Base-by-base conservation (phyloP, 176 grass and related monocot genomes). In the Canna indica region DNA sequence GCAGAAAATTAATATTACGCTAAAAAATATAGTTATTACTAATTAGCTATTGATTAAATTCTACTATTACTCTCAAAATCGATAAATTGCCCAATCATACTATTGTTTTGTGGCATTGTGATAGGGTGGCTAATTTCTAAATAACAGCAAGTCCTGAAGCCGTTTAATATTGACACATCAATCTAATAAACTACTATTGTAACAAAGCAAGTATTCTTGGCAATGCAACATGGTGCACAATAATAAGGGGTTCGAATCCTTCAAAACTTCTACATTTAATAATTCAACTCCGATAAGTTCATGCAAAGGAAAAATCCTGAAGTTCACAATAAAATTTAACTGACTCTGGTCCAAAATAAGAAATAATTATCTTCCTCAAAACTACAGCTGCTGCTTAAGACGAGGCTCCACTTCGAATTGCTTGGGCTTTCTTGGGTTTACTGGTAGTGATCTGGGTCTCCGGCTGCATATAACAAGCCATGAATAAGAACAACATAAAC, bases 371-470 rank as follows among this genome's bases (percentile, higher is more conserved):
- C 25, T 29, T 16, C 24, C 7, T 29, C 38, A 7, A 69, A 46
- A 29, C 22, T 46, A 67, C 18, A 9, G 30, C 27, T 3, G 30
- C n/a, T n/a, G 32, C 4, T 39, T 69, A n/a, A 46, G 67, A 47
- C 30, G 39, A 41, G 33, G 63, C 25, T 36, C 41, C 41, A 47
- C 67, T 30, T 47, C 25, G 3, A 30, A 69, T 47, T 7, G 67
- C 25, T 47, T 47, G 9, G 47, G 67, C 11, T 47, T 69, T 69
- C 67, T 47, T 47, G 22, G 67, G 25, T 25, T 47, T 69, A 30
- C 41, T 69, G 24, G 67, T 17, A 30, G 67, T 25, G 26, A 69
- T 44, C 67, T 69, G 67, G 13, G 67, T 69, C 25, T 69, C 67
- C 24, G 67, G 39, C 67, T 69, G 67, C 15, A 69, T 39, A 30